Conservation (phyloP, 2,329 filamentous ascomycete species). For the Parastagonospora avenae region DNA sequence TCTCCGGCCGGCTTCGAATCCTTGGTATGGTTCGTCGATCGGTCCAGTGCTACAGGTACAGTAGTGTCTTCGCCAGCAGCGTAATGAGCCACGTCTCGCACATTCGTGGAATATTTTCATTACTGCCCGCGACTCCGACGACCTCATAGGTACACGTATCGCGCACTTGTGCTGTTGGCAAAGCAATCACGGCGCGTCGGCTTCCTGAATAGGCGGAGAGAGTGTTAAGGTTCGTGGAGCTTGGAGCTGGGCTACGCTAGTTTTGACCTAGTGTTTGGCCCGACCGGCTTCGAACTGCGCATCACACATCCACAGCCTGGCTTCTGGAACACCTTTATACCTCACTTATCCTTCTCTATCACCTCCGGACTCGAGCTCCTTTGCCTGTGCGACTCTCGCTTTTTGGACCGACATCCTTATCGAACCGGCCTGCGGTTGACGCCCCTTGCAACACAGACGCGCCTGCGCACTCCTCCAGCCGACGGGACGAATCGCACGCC, state of each 20-base stretch:
- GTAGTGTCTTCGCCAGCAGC: no score
- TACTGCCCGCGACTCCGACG: no score
- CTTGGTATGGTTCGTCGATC: neutral
- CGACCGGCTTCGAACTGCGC: slow-evolving; percentile 7
- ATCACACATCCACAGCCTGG: slow-evolving; percentile 13
- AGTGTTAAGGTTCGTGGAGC: neutral
- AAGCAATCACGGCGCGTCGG: neutral
- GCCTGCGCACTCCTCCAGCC: slow-evolving; percentile 32
- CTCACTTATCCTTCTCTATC: slow-evolving; percentile 21
- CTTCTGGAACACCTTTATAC: slow-evolving; percentile 13
- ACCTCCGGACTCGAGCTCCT: slow-evolving; percentile 10
- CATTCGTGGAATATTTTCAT: no score
- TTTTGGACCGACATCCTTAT: slow-evolving; percentile 8
- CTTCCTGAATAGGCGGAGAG: neutral
- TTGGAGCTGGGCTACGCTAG: slow-evolving; percentile 10
- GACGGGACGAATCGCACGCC: slow-evolving; percentile 30
- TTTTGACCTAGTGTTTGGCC: slow-evolving; percentile 6
- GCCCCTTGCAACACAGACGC: slow-evolving; percentile 25
- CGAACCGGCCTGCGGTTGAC: slow-evolving; percentile 9
- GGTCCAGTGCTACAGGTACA: no score
- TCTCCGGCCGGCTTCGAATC: neutral
- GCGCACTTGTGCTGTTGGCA: neutral
- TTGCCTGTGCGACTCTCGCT: slow-evolving; percentile 11
- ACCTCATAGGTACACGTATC: neutral
- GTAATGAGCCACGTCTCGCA: no score